Conservation (phyloP, 257 asterid species). For the Solanum habrochaites region DNA sequence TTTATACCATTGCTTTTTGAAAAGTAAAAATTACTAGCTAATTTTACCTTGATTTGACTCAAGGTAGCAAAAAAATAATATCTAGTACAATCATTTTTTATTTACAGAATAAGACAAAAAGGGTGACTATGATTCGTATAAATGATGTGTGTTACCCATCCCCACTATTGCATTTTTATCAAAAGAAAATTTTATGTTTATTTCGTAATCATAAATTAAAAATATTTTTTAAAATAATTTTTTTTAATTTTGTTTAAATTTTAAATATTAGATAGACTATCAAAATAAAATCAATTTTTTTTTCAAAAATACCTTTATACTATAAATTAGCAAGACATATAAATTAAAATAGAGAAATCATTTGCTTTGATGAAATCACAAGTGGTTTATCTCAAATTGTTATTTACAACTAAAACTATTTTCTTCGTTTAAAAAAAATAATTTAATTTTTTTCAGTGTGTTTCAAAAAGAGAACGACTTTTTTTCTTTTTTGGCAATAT, state of each 20-base stretch:
- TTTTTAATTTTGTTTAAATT: no score
- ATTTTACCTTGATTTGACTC: background rate
- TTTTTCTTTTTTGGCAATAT: no score
- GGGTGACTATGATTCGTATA: background rate
- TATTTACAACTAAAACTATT: background rate
- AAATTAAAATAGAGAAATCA: background rate
- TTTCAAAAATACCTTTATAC: no score
- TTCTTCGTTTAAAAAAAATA: no score
- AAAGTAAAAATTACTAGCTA: background rate
- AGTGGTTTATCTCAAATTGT: background rate
- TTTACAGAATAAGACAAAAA: constrained; percentile 21
- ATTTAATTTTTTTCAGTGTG: no score
- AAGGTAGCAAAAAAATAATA: background rate
- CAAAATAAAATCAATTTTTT: no score
- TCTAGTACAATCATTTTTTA: background rate
- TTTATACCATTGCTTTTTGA: background rate
- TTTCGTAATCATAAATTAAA: background rate
- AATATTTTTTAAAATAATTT: no score
- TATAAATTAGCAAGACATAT: background rate
- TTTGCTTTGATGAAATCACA: background rate
- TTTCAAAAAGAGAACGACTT: no score
- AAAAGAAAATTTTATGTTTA: background rate
- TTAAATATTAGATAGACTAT: background rate
- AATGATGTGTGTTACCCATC: background rate
- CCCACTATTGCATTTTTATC: background rate